Evolutionary conservation across 257 asterid species (phyloP), one percentile per base, ranked within the genome.

Genomic region (Solanum neorickii): DNA sequence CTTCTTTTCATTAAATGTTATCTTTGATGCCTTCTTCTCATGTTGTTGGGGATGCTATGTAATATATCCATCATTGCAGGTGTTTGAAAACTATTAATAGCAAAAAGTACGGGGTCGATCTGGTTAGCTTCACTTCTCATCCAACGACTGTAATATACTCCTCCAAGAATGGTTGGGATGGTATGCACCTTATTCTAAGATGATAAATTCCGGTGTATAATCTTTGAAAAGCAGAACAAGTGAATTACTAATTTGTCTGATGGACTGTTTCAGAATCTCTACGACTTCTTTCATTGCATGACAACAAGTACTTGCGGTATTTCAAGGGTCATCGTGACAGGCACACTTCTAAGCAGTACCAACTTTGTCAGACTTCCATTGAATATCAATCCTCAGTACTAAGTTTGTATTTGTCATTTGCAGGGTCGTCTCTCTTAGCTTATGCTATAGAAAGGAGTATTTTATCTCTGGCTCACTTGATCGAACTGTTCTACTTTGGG

Each of bases 251-350:
- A 49, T 47, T 20, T 39, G 20, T 60, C 75, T 92, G 66, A 83
- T 90, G 86, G 29, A 76, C 90, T 88, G 88, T 74, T 83, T 89
- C 98, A 96, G 99, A 97, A 93, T 96, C 99, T n/a, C 91, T 97
- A 90, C 91, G 98, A 90, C 99, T 97, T 91, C 98, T 97, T 70
- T 97, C 99, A 1, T 91, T 97, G 93, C 96, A 95, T 84, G 99
- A 96, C 89, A 97, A 97, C 94, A 97, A 96, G 88, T 97, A 97
- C 94, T 91, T 97, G 93, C 94, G 99, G 87, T 97, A 96, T 92
- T 97, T 97, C 94, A 97, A 94, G 94, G 99, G 99, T 83, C 99
- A 97, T 91, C 99, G 94, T 87, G 99, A 97, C 94, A 97, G 98
- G 99, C 90, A 91, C 47, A n/a, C 60, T 60, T 47, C 82, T 86